A percentile compares a stretch with the other conserved stretches of the same genome.
Conservation (phyloP, 73 alveolate species). For the Paramecium pentaurelia region DNA sequence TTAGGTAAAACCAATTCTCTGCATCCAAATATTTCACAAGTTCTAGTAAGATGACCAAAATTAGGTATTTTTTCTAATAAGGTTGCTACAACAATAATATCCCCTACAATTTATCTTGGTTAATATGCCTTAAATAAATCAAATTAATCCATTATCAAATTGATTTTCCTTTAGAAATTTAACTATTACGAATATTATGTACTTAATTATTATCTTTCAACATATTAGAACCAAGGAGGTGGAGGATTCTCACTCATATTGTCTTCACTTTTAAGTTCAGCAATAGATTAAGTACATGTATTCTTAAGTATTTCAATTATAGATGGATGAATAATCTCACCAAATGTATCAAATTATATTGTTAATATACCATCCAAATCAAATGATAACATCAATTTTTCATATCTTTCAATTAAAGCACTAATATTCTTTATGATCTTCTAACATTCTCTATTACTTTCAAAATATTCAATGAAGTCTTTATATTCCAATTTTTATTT, state of each 20-base stretch:
- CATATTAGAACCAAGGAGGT: conserved; percentile 49
- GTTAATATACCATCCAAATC: conserved; percentile 49
- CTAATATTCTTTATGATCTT: conserved; percentile 51
- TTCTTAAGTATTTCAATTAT: conserved; percentile 47
- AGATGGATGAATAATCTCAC: conserved; percentile 52
- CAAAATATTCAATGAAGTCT: conserved; percentile 28
- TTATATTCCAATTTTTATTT: background rate
- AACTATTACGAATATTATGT: background rate
- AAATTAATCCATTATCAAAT: conserved; percentile 46
- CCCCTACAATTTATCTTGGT: conserved; percentile 52
- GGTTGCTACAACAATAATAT: conserved; percentile 71
- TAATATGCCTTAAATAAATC: conserved; percentile 41
- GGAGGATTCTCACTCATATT: conserved; percentile 23
- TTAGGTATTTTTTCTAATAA: conserved; percentile 89
- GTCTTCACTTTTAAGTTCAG: conserved; percentile 39
- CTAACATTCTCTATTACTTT: conserved; percentile 40
- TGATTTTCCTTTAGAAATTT: conserved; percentile 54
- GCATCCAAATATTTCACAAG: conserved; percentile 91
- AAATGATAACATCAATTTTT: conserved; percentile 25
- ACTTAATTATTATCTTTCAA: conserved; percentile 28
- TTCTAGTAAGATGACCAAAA: conserved; percentile 87
- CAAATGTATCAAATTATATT: conserved; percentile 40
- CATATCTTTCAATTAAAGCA: conserved; percentile 41
- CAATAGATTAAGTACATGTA: conserved; percentile 40
- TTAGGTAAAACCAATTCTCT: conserved; percentile 82